Evolutionary conservation across 2,329 filamentous ascomycete genomes (phyloP).

Genomic region (Proliferodiscus dingleyae): DNA sequence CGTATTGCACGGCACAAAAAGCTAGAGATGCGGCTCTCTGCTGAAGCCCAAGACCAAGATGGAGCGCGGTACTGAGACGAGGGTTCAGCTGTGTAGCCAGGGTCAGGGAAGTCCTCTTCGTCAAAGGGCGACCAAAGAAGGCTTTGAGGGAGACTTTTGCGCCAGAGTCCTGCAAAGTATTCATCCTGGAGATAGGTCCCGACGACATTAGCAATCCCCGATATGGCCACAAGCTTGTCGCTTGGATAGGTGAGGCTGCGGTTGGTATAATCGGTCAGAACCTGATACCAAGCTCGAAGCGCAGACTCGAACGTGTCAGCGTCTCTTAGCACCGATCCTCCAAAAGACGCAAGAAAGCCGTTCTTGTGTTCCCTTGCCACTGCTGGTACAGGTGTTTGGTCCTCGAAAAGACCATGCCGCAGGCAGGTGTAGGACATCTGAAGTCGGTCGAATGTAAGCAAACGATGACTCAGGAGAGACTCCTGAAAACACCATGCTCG

Average conservation of each 20-base stretch:
- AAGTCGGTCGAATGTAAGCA: too few relatives aligned
- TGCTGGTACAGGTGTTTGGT: too few relatives aligned
- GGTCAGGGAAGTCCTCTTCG: too few relatives aligned
- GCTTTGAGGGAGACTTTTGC: conserved; percentile 7
- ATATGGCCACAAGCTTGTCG: conserved; percentile 16
- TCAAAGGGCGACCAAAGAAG: too few relatives aligned
- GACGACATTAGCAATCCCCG: conserved; percentile 11
- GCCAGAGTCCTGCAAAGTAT: conserved; percentile 13
- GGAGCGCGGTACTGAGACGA: conserved; percentile 9
- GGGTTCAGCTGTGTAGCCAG: not conserved
- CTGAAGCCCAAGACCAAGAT: conserved; percentile 15
- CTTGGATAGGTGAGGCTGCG: conserved; percentile 8
- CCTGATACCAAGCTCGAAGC: conserved; percentile 6
- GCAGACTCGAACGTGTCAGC: not conserved
- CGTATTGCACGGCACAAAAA: conserved; percentile 1
- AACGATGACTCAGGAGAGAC: too few relatives aligned
- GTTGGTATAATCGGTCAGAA: conserved; percentile 15
- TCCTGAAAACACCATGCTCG: too few relatives aligned
- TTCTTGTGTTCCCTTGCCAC: too few relatives aligned
- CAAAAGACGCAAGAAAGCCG: too few relatives aligned
- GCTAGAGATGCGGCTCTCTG: conserved; percentile 11
- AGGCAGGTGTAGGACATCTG: too few relatives aligned
- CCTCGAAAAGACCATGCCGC: too few relatives aligned
- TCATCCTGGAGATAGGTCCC: conserved; percentile 1
- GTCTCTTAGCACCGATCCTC: too few relatives aligned